phyloP scores from a whole-genome alignment of 148 eudicot genomes.

The Chenopodium album region DNA sequence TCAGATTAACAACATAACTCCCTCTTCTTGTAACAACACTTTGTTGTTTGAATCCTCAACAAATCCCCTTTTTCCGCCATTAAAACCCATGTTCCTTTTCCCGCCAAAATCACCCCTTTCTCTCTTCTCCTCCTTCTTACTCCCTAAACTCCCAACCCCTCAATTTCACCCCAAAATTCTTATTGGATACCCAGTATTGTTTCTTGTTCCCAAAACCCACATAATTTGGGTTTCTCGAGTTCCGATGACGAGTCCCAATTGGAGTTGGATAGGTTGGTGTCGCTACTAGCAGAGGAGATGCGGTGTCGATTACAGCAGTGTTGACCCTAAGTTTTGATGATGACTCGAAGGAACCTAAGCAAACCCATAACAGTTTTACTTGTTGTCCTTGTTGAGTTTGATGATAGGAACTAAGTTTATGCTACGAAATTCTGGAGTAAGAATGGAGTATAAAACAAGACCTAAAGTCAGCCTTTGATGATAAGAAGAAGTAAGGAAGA shows the following conservation, averaged over 20 bases:
- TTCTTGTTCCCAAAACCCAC: constrained; percentile 17
- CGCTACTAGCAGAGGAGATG: constrained; percentile 74
- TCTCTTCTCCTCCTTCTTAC: constrained; percentile 20
- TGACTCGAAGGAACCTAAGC: too few relatives aligned
- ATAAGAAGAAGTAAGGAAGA: too few relatives aligned
- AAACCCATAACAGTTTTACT: too few relatives aligned
- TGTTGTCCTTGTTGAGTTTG: too few relatives aligned
- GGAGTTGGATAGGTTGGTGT: constrained; percentile 66
- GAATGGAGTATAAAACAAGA: too few relatives aligned
- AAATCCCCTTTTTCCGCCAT: not conserved
- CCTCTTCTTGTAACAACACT: not conserved
- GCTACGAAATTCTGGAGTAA: too few relatives aligned
- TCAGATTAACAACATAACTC: not conserved
- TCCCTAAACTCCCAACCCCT: constrained; percentile 20
- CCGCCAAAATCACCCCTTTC: constrained; percentile 47
- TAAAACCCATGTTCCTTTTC: constrained; percentile 34
- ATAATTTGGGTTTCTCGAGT: constrained; percentile 17
- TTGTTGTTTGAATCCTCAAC: not conserved
- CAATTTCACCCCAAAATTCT: constrained; percentile 2
- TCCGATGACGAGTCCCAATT: constrained; percentile 39
- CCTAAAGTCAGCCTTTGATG: too few relatives aligned
- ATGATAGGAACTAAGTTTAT: too few relatives aligned
- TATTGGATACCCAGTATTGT: constrained; percentile 17
- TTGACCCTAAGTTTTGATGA: too few relatives aligned
- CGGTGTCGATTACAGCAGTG: constrained; percentile 38